A percentile compares a stretch with the other conserved stretches of the same genome.
Evolutionary conservation across 176 grass and related monocot genomes (phyloP).

Genomic region (Phoenix dactylifera): DNA sequence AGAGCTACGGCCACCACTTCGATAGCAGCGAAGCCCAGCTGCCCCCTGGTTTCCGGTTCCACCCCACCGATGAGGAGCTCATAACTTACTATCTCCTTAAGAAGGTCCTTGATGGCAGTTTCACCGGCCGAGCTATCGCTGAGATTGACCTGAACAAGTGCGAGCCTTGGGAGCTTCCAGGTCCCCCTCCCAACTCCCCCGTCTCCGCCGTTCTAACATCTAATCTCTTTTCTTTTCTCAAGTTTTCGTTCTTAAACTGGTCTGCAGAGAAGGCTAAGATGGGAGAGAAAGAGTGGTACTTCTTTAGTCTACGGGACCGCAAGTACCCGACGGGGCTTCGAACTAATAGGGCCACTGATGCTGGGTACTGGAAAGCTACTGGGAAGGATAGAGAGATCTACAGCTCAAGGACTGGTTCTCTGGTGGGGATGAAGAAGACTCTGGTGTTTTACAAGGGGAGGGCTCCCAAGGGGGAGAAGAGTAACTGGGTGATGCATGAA

Average conservation of each 20-base stretch:
- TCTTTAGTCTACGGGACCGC: constrained; percentile 5
- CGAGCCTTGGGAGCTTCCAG: constrained; percentile 11
- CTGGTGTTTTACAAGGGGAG: constrained; percentile 13
- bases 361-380: constrained; percentile 13
- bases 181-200: background rate
- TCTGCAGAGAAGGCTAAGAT: constrained; percentile 2
- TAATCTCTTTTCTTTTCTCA: background rate
- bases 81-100: constrained; percentile 8
- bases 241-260: too few species aligned
- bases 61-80: constrained; percentile 12
- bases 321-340: constrained; percentile 13
- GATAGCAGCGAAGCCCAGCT: background rate
- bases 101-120: background rate
- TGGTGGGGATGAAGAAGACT: constrained; percentile 16
- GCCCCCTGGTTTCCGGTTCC: constrained; percentile 4
- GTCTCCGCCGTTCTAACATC: background rate
- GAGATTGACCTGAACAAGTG: constrained; percentile 14
- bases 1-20: background rate
- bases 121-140: background rate
- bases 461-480: constrained; percentile 17
- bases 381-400: constrained; percentile 10
- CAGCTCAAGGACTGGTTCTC: background rate
- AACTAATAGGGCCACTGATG: constrained; percentile 8
- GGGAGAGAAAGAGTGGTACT: constrained; percentile 16
- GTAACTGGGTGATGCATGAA: constrained; percentile 17